Evolutionary conservation across 192 early-diverging fungal species (phyloP).

Genomic region (Gamsiella multidivaricata): DNA sequence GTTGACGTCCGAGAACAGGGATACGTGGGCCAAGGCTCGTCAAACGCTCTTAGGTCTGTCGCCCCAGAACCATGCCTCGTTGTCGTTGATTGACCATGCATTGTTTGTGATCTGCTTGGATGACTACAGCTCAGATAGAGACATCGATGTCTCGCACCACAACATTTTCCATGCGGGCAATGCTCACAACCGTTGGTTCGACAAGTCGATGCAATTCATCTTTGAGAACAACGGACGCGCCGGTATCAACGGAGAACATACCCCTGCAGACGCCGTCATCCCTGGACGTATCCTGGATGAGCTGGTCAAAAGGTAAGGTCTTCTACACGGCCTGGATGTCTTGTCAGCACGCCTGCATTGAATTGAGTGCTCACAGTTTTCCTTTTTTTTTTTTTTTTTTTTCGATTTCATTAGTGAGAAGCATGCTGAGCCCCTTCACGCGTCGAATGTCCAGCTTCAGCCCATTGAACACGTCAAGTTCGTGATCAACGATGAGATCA

Average conservation of each 20-base stretch:
- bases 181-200: conserved; percentile 94
- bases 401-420: conserved; percentile 53
- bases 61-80: conserved; percentile 56
- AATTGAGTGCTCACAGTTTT: neutral
- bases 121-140: conserved; percentile 67
- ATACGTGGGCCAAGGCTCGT: conserved; percentile 79
- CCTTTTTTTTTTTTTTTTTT: conserved; percentile 2
- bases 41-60: conserved; percentile 43
- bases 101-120: conserved; percentile 93
- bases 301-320: conserved; percentile 69
- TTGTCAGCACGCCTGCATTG: no score
- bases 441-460: conserved; percentile 47
- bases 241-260: conserved; percentile 96
- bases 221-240: conserved; percentile 85
- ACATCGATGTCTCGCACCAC: conserved; percentile 73
- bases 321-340: no score
- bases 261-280: conserved; percentile 92
- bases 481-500: conserved; percentile 67
- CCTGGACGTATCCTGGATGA: conserved; percentile 85
- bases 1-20: conserved; percentile 89
- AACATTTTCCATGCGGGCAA: conserved; percentile 84
- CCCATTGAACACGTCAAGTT: conserved; percentile 78
- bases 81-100: conserved; percentile 77
- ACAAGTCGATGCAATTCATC: conserved; percentile 93
- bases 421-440: conserved; percentile 58